Base-by-base conservation (phyloP, 495 filamentous ascomycete species). In the Penicillium paradoxum region DNA sequence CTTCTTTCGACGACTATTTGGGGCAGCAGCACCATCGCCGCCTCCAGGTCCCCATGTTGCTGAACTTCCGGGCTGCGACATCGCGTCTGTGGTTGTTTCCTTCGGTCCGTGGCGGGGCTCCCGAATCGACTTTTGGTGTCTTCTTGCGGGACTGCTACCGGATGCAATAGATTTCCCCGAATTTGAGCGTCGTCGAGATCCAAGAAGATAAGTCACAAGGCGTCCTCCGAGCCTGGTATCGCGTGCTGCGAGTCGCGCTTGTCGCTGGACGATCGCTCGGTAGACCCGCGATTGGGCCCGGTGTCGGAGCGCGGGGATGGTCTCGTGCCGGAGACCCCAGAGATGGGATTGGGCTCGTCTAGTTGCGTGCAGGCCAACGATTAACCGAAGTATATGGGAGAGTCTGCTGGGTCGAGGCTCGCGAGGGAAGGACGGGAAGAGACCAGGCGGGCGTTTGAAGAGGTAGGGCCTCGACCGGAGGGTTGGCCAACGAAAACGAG, bases 211-310 rank as follows among this genome's bases (percentile, higher is more conserved):
- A 45, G 77, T 75, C 56, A 85, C 59, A 51, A 86, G 65, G 24
- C 78, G 72, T 21, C 56, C 47, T 8, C 66, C 65, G 27, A 56
- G 21, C 50, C 59, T 57, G 42, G 61, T 60, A 50, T 60, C 53
- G 45, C 63, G 73, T 48, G 55, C 57, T 6, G 70, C 71, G 38
- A 76, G 73, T 55, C 72, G 78, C 34, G 72, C 75, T 67, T 89
- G 84, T 15, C 81, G 74, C 52, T 77, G 73, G 59, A 91, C 66
- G 39, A 95, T 77, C 58, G 85, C 88, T 14, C 76, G 73, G 67
- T 91, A 92, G 47, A 95, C 79, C 47, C 84, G 79, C 45, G 86
- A 83, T 62, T 93, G 89, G 4, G 87, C 72, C 24, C 80, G 78
- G 57, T 81, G 79, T 52, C 82, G 84, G 54, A 89, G 80, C 39